phyloP scores from a whole-genome alignment of 2,329 filamentous ascomycete species.

The Metarhizium sp. region DNA sequence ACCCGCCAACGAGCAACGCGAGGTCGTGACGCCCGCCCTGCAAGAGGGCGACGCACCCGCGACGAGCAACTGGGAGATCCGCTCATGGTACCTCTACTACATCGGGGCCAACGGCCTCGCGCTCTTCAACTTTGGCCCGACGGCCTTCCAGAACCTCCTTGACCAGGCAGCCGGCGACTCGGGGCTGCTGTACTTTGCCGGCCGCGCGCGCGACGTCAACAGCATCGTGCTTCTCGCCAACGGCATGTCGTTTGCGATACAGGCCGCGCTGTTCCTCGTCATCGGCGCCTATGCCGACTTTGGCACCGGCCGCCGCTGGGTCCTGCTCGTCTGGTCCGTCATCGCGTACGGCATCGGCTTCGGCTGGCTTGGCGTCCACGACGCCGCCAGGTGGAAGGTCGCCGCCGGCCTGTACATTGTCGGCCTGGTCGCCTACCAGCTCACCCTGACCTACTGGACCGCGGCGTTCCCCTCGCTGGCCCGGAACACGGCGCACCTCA shows the following conservation, averaged over 20 bases:
- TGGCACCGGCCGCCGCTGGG: slow-evolving; percentile 52
- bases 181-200: slow-evolving; percentile 44
- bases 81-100: slow-evolving; percentile 40
- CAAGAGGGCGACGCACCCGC: slow-evolving; percentile 2
- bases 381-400: slow-evolving; percentile 47
- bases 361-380: slow-evolving; percentile 57
- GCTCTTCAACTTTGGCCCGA: slow-evolving; percentile 56
- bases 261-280: slow-evolving; percentile 46
- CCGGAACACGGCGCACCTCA: slow-evolving; percentile 24
- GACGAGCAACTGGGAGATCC: slow-evolving; percentile 16
- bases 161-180: slow-evolving; percentile 47
- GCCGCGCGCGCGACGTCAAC: slow-evolving; percentile 49
- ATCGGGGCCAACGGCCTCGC: slow-evolving; percentile 56
- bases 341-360: slow-evolving; percentile 56
- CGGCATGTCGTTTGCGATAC: slow-evolving; percentile 59
- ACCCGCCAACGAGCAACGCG: background rate
- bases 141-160: slow-evolving; percentile 55
- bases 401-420: slow-evolving; percentile 57
- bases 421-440: slow-evolving; percentile 56
- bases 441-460: slow-evolving; percentile 60
- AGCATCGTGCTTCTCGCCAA: slow-evolving; percentile 57
- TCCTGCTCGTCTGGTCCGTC: slow-evolving; percentile 51
- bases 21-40: slow-evolving; percentile 1
- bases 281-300: slow-evolving; percentile 52
- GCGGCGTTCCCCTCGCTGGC: slow-evolving; percentile 40